Percentiles rank a stretch among this genome's conserved stretches.
phyloP scores from a whole-genome alignment of 2,329 filamentous ascomycete species.

The Fusarium algeriense region DNA sequence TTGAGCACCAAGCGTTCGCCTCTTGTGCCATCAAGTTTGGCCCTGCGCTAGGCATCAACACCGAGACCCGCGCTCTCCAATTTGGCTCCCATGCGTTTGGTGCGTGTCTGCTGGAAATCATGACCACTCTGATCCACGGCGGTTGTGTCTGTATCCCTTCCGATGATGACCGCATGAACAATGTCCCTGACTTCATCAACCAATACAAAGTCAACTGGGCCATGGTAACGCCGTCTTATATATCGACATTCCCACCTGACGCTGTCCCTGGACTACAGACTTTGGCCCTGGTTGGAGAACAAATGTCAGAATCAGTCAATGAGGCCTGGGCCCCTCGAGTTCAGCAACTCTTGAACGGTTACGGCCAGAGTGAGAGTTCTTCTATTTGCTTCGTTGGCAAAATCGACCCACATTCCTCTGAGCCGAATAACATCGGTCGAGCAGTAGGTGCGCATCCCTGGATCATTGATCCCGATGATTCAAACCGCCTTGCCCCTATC shows the following conservation, averaged over 20 bases:
- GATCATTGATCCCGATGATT: constrained; percentile 26
- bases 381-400: constrained; percentile 7
- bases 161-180: constrained; percentile 37
- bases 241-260: constrained; percentile 1
- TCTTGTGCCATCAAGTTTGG: constrained; percentile 3
- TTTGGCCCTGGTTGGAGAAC: constrained; percentile 2
- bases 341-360: constrained; percentile 54
- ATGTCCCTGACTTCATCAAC: constrained; percentile 29
- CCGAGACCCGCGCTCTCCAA: constrained; percentile 20
- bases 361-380: constrained; percentile 49
- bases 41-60: background rate
- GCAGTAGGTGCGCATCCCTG: constrained; percentile 21
- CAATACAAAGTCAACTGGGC: constrained; percentile 17
- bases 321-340: constrained; percentile 24
- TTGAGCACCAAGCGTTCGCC: constrained; percentile 1
- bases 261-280: background rate
- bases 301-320: constrained; percentile 2
- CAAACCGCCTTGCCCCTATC: constrained; percentile 11
- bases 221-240: constrained; percentile 31
- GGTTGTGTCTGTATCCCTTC: constrained; percentile 39
- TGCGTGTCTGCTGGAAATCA: constrained; percentile 23
- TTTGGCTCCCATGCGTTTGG: constrained; percentile 38
- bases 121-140: constrained; percentile 24
- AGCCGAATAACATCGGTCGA: constrained; percentile 24
- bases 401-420: background rate